Base-by-base conservation (phyloP, 768 basidiomycete species). In the Mycena albidolilacea region DNA sequence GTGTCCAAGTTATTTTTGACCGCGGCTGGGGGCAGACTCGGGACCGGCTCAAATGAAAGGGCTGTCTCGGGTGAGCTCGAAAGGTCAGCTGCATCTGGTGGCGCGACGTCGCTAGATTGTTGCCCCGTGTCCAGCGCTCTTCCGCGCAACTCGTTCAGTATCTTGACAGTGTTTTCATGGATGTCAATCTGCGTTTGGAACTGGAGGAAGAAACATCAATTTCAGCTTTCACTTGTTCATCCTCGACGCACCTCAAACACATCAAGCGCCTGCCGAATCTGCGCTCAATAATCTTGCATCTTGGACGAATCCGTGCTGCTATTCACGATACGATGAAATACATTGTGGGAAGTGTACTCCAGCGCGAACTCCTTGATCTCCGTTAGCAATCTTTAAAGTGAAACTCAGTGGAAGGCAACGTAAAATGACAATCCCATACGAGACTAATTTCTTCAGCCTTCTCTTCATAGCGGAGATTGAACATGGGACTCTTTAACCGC, bases 181-280 rank as follows among this genome's bases (percentile, higher is more conserved):
- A 43, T 38, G 9, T 14, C 52, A 6, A 52, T 60, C 15, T 60
- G 46, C 11, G 41, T 5, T 61, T 50, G 50, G 57, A 61, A n/a
- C 67, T 61, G 14, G 37, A 19, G 37, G n/a, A 30, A 19, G n/a
- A 19, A 17, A 11, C 1, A 41, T 68, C 21, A 68, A 6, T 12
- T 2, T 14, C 9, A 50, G 0, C 9, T 21, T 21, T n/a, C 23
- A 8, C 1, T 3, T 7, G 35, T 39, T 15, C 8, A 68, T 9
- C 48, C 48, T 43, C 23, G 11, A 54, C 61, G n/a, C 14, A 69
- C 69, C 61, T 3, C 14, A 21, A 70, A 65, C 17, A 70, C 11
- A 19, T 39, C 41, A 4, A 70, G 50, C 19, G 63, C 44, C n/a
- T 64, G 63, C 37, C 30, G 30, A 21, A 70, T 59, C 46, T 64